Percentiles rank a stretch among this genome's conserved stretches.
These are phyloP conservation scores for Cicer cuneatum DNA, from an alignment of 306 rosid species.

Conservation along the genomic window DNA sequence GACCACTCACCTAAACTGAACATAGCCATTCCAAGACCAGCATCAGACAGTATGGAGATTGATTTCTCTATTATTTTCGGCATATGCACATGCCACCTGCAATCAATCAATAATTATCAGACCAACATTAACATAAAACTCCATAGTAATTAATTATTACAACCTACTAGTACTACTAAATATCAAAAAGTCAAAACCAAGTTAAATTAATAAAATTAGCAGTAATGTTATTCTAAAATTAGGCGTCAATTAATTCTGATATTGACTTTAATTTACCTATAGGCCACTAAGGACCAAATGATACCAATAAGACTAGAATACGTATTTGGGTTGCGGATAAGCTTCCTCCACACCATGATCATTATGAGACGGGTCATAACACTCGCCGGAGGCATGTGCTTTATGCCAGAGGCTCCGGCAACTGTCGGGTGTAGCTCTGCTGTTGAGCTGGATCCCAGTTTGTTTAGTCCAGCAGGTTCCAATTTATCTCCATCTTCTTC, in stretches of 20 bases:
- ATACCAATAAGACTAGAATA: constrained; percentile 95
- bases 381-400: constrained; percentile 98
- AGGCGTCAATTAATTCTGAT: not conserved
- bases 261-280: constrained; percentile 62
- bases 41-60: constrained; percentile 95
- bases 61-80: constrained; percentile 77
- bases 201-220: not conserved
- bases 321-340: constrained; percentile 96
- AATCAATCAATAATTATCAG: constrained; percentile 27
- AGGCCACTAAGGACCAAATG: constrained; percentile 85
- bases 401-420: constrained; percentile 46
- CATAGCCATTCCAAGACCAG: constrained; percentile 99
- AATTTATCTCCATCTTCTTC: constrained; percentile 63
- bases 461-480: constrained; percentile 66
- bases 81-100: constrained; percentile 92
- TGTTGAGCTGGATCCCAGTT: constrained; percentile 74
- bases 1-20: constrained; percentile 92
- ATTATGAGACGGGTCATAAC: constrained; percentile 94
- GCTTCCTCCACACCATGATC: constrained; percentile 99
- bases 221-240: not conserved
- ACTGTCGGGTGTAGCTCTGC: constrained; percentile 78
- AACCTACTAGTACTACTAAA: not conserved
- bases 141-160: no score
- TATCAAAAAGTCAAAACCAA: constrained; percentile 34
- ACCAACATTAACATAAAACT: not conserved